These are phyloP conservation scores for Amborella trichopoda DNA, from an alignment of 164 flowering plant species.

Conservation along the genomic window DNA sequence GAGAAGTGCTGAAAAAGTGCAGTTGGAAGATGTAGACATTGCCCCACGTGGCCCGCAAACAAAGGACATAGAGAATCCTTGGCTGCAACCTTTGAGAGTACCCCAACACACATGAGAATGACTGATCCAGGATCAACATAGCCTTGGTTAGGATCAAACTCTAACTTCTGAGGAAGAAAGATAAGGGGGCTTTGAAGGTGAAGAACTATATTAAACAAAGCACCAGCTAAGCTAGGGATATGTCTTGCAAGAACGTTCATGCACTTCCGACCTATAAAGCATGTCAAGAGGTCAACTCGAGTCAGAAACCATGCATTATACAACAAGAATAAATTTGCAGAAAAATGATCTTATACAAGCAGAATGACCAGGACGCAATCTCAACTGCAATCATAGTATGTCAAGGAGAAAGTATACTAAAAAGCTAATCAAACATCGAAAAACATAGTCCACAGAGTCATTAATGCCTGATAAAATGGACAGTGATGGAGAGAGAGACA, in stretches of 20 bases:
- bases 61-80: conserved; percentile 43
- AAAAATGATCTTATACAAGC: no score
- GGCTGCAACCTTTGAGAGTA: conserved; percentile 54
- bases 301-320: no score
- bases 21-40: conserved; percentile 45
- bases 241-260: conserved; percentile 39
- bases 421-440: no score
- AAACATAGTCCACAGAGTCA: no score
- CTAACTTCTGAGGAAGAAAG: conserved; percentile 22
- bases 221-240: conserved; percentile 41
- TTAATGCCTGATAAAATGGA: no score
- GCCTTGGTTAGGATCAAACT: conserved; percentile 1
- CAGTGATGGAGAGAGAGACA: no score
- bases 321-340: no score
- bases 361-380: no score
- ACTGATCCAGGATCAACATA: conserved; percentile 81
- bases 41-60: conserved; percentile 49
- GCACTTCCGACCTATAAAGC: conserved; percentile 49
- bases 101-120: conserved; percentile 73
- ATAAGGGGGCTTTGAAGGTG: conserved; percentile 69
- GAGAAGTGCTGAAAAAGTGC: conserved; percentile 47
- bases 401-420: no score
- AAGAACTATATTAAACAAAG: conserved; percentile 52
- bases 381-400: no score
- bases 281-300: conserved; percentile 8